phyloP scores from a whole-genome alignment of 331 rosid genomes.

The Quercus lobata region DNA sequence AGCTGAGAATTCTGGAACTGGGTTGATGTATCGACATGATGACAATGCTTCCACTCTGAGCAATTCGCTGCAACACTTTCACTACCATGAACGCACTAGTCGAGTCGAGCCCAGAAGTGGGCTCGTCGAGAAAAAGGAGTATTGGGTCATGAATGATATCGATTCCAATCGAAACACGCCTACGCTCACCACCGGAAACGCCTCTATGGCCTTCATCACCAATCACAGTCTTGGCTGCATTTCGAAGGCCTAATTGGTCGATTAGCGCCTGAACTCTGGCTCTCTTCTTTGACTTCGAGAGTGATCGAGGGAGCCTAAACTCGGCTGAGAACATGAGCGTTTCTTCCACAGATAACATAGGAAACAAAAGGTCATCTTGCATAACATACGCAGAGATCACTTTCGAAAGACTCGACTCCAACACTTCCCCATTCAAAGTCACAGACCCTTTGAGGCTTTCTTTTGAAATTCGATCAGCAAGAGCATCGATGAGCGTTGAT shows the following conservation, averaged over 20 bases:
- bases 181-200: constrained; percentile 84
- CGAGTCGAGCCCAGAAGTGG: constrained; percentile 88
- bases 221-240: constrained; percentile 65
- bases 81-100: constrained; percentile 96
- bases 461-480: constrained; percentile 73
- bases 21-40: constrained; percentile 88
- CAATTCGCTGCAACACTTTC: constrained; percentile 78
- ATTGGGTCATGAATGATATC: constrained; percentile 92
- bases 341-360: constrained; percentile 92
- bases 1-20: constrained; percentile 69
- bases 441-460: constrained; percentile 70
- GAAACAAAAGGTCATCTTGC: constrained; percentile 95
- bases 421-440: constrained; percentile 51
- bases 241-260: constrained; percentile 72
- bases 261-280: constrained; percentile 76
- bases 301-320: constrained; percentile 76
- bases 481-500: constrained; percentile 84
- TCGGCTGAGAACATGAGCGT: constrained; percentile 93
- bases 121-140: constrained; percentile 81
- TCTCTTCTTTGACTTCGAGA: constrained; percentile 67
- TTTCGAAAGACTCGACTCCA: constrained; percentile 61
- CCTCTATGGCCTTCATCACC: constrained; percentile 95
- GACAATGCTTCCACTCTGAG: constrained; percentile 84
- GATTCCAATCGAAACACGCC: constrained; percentile 83
- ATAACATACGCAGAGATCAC: constrained; percentile 90